phyloP scores from a whole-genome alignment of 495 filamentous ascomycete species.

The Xylaria castorea region DNA sequence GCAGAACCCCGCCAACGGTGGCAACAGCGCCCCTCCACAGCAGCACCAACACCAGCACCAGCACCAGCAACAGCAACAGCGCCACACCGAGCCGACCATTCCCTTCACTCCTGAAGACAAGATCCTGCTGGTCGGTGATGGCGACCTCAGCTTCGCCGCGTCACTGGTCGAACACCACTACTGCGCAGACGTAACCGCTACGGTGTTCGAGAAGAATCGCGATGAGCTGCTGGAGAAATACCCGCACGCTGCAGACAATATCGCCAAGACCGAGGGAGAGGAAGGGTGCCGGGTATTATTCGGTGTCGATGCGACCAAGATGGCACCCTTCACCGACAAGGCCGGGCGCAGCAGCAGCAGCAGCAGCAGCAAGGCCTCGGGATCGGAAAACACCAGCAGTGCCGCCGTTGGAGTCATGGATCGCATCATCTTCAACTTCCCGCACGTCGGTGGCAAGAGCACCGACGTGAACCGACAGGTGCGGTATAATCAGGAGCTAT shows the following conservation, averaged over 20 bases:
- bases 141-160: constrained; percentile 89
- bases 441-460: constrained; percentile 88
- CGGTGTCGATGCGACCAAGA: constrained; percentile 75
- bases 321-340: constrained; percentile 55
- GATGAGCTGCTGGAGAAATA: constrained; percentile 71
- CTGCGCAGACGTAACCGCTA: constrained; percentile 67
- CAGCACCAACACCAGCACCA: too few relatives aligned
- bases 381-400: constrained; percentile 32
- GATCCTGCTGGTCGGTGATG: constrained; percentile 89
- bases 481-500: constrained; percentile 85
- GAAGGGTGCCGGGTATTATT: constrained; percentile 63
- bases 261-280: constrained; percentile 58
- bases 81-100: constrained; percentile 62
- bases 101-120: constrained; percentile 75
- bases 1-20: neutral
- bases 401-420: constrained; percentile 64
- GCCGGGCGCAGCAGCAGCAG: constrained; percentile 20
- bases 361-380: neutral
- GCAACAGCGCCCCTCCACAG: constrained; percentile 23
- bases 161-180: constrained; percentile 75
- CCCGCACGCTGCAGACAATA: constrained; percentile 70
- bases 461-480: constrained; percentile 96
- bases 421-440: constrained; percentile 91
- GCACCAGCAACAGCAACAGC: constrained; percentile 29
- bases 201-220: constrained; percentile 53